Evolutionary conservation across 208 protist genomes (phyloP).

Genomic region (Acanthamoeba sp.): DNA sequence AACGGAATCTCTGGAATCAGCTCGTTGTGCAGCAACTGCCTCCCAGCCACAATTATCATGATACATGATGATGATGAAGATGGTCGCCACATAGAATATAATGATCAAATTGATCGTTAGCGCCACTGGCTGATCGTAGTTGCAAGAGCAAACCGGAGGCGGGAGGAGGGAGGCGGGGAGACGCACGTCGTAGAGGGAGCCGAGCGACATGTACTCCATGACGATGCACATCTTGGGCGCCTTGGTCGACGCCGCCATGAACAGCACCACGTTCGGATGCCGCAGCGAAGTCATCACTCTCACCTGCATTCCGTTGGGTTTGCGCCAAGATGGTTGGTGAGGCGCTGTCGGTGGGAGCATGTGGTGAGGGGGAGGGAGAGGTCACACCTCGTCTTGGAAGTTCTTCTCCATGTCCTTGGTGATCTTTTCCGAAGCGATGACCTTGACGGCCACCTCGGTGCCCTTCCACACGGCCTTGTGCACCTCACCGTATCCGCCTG

Average conservation of each 20-base stretch:
- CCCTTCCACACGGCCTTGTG: background rate
- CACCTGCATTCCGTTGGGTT: slow-evolving; percentile 39
- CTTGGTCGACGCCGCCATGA: slow-evolving; percentile 78
- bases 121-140: too few relatives aligned
- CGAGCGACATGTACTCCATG: slow-evolving; percentile 3
- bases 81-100: too few relatives aligned
- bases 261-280: slow-evolving; percentile 83
- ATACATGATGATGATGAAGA: too few relatives aligned
- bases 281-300: slow-evolving; percentile 78
- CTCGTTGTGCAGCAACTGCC: background rate
- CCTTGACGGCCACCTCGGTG: background rate
- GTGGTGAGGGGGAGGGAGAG: too few relatives aligned
- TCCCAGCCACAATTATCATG: too few relatives aligned
- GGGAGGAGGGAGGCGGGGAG: background rate
- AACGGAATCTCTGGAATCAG: background rate
- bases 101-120: too few relatives aligned
- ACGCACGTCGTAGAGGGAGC: slow-evolving; percentile 24
- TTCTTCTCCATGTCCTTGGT: background rate
- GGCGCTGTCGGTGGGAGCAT: too few relatives aligned
- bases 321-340: too few relatives aligned
- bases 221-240: slow-evolving; percentile 12
- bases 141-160: too few relatives aligned
- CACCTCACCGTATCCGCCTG: background rate
- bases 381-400: background rate
- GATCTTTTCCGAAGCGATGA: background rate